phyloP scores from a whole-genome alignment of 1,284 basidiomycete genomes.

The Cutaneotrichosporon sp. region DNA sequence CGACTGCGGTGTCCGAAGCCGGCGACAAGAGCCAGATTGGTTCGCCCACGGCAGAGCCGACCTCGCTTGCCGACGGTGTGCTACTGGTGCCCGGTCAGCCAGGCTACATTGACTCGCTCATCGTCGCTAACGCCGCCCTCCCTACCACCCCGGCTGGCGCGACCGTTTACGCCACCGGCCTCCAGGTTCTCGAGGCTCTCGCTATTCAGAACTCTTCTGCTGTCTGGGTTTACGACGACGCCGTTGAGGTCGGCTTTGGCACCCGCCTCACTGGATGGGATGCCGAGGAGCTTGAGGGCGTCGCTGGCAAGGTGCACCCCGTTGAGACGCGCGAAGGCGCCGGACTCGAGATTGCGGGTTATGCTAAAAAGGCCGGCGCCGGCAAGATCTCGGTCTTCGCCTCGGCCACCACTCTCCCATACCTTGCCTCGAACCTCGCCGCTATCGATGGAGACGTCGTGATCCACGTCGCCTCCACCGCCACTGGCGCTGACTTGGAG shows the following conservation, averaged over 20 bases:
- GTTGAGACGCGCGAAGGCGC: conserved; percentile 85
- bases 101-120: conserved; percentile 32
- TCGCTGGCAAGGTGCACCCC: conserved; percentile 55
- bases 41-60: conserved; percentile 19
- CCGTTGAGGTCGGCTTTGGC: conserved; percentile 43
- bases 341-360: conserved; percentile 73
- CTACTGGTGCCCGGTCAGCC: conserved; percentile 25
- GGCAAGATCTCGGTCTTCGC: conserved; percentile 46
- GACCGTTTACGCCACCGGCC: conserved; percentile 38
- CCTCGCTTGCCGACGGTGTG: conserved; percentile 25
- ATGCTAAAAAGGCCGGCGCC: conserved; percentile 56
- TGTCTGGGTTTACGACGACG: conserved; percentile 49
- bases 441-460: conserved; percentile 65
- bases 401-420: conserved; percentile 54
- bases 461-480: conserved; percentile 69
- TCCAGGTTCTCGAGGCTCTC: conserved; percentile 42
- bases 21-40: conserved; percentile 19
- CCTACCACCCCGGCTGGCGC: conserved; percentile 36
- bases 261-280: conserved; percentile 24
- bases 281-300: conserved; percentile 14
- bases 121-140: conserved; percentile 30
- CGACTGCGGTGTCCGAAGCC: conserved; percentile 43
- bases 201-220: conserved; percentile 38
- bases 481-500: conserved; percentile 56
- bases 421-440: conserved; percentile 67